Evolutionary conservation across 352 stramenopile species (phyloP).

Genomic region (Phytopythium boreale): DNA sequence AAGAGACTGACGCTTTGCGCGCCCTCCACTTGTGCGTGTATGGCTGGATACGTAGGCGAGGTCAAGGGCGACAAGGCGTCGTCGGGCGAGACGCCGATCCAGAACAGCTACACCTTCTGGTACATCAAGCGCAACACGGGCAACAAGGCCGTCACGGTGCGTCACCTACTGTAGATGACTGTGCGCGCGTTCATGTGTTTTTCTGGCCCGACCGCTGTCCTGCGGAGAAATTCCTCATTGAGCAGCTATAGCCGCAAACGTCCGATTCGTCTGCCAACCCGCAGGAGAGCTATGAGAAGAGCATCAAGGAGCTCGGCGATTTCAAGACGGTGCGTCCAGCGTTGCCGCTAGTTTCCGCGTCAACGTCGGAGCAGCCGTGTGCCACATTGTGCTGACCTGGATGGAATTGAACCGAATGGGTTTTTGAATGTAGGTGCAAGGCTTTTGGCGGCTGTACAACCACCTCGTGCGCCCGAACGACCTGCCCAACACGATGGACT

Average conservation of each 20-base stretch:
- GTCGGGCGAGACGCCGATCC: conserved; percentile 60
- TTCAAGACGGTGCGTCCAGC: conserved; percentile 81
- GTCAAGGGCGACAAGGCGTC: conserved; percentile 21
- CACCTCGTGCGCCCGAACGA: conserved; percentile 91
- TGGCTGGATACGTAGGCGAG: conserved; percentile 16
- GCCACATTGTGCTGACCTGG: not conserved
- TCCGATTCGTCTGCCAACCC: not conserved
- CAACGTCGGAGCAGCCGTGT: not conserved
- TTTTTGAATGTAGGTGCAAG: conserved; percentile 61
- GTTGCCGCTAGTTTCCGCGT: not conserved
- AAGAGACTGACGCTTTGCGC: not conserved
- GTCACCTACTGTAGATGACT: conserved; percentile 9
- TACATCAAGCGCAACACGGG: conserved; percentile 88
- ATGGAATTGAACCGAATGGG: not conserved
- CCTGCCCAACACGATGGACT: conserved; percentile 88
- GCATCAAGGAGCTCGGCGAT: conserved; percentile 90
- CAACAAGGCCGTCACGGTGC: conserved; percentile 66
- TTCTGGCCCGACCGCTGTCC: not conserved
- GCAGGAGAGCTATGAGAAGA: conserved; percentile 92
- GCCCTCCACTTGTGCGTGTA: not conserved
- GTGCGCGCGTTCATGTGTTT: no score
- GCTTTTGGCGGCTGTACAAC: conserved; percentile 94
- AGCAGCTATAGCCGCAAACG: conserved; percentile 6
- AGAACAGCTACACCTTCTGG: conserved; percentile 90
- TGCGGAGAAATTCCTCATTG: conserved; percentile 10